Evolutionary conservation across 805 yeast species (phyloP).

Genomic region (Trichomonascus vanleenenianus): DNA sequence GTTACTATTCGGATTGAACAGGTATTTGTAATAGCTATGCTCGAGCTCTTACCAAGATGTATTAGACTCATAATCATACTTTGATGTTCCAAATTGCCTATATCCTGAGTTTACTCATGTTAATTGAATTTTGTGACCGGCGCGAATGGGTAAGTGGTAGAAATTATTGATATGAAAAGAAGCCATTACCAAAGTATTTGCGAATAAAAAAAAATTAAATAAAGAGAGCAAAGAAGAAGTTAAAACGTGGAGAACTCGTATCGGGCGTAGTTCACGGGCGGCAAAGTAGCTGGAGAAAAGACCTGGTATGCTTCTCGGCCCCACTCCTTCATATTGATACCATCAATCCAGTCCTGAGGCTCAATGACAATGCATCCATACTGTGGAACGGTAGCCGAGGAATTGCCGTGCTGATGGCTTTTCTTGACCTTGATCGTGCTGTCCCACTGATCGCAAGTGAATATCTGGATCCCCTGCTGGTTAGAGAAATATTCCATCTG

Average conservation of each 20-base stretch:
- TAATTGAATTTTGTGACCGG: no score
- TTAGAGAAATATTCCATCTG: conserved; percentile 4
- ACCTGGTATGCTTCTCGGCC: conserved; percentile 5
- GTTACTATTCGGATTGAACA: no score
- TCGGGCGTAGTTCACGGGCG: conserved; percentile 4
- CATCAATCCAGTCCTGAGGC: conserved; percentile 7
- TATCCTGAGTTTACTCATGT: no score
- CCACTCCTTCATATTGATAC: conserved; percentile 6
- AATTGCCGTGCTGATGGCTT: conserved; percentile 1
- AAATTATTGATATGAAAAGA: no score
- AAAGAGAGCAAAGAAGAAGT: neutral
- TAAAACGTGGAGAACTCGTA: conserved; percentile 1
- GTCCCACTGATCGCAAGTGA: conserved; percentile 1
- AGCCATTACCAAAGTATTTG: no score
- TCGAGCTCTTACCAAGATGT: no score
- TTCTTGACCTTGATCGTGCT: conserved; percentile 1
- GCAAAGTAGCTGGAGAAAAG: conserved; percentile 1
- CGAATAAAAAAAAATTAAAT: neutral
- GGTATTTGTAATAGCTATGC: no score
- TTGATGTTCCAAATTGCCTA: no score
- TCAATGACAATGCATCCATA: conserved; percentile 6
- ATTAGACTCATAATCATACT: no score
- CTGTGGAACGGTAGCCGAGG: neutral
- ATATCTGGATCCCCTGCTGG: conserved; percentile 2
- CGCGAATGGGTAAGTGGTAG: no score